Evolutionary conservation across 345 rosid species (phyloP).

Genomic region (Populus simonii): DNA sequence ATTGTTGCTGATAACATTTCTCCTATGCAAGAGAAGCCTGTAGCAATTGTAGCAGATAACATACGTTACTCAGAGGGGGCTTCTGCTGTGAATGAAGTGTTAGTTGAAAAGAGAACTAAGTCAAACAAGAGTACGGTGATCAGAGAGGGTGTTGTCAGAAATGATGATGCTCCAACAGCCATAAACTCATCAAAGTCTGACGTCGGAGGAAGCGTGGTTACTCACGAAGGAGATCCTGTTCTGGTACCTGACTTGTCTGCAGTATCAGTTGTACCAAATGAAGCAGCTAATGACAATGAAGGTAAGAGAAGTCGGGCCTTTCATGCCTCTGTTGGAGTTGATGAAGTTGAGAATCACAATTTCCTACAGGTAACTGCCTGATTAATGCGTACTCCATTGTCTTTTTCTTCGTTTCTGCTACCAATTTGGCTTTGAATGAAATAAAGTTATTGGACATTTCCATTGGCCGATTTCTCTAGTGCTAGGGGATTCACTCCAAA

Average conservation of each 20-base stretch:
- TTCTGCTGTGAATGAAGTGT: slow-evolving; percentile 11
- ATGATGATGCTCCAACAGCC: slow-evolving; percentile 3
- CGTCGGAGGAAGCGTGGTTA: slow-evolving; percentile 31
- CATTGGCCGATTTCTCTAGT: slow-evolving; percentile 6
- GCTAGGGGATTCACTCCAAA: background rate
- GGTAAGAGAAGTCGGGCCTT: slow-evolving; percentile 14
- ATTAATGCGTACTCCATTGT: slow-evolving; percentile 24
- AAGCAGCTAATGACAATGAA: slow-evolving; percentile 22
- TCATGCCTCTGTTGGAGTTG: slow-evolving; percentile 29
- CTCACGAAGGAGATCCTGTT: slow-evolving; percentile 44
- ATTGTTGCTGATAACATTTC: slow-evolving; percentile 8
- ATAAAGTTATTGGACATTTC: background rate
- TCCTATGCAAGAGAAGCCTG: slow-evolving; percentile 23
- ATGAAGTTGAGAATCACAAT: slow-evolving; percentile 27
- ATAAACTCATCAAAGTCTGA: slow-evolving; percentile 6
- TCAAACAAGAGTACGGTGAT: background rate
- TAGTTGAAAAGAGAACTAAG: slow-evolving; percentile 17
- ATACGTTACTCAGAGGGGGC: slow-evolving; percentile 28
- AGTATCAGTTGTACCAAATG: slow-evolving; percentile 20
- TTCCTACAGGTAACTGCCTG: slow-evolving; percentile 55
- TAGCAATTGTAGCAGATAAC: slow-evolving; percentile 35
- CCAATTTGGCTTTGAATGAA: slow-evolving; percentile 6
- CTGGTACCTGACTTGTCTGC: slow-evolving; percentile 69
- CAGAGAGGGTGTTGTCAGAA: slow-evolving; percentile 9
- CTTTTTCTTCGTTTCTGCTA: background rate